Percentiles rank a stretch among this genome's conserved stretches.
Conservation (phyloP, 257 asterid genomes). For the Lavandula angustifolia region DNA sequence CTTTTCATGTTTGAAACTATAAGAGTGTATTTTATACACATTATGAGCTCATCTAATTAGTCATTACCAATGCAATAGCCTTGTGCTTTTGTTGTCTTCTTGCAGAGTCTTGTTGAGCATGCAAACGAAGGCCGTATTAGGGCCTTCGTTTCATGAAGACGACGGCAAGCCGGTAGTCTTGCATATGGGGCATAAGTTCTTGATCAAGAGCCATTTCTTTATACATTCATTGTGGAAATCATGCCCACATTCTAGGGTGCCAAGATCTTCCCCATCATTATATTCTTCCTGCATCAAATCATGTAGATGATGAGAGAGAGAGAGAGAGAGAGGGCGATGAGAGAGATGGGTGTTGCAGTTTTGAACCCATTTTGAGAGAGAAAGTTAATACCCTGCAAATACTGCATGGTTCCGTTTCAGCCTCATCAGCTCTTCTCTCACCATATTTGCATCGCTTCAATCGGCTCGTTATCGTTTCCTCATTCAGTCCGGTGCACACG, state of each 20-base stretch:
- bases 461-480: constrained; percentile 43
- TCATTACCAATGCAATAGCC: no score
- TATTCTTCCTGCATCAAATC: constrained; percentile 54
- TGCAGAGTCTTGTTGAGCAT: no score
- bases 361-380: not conserved
- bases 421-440: constrained; percentile 20
- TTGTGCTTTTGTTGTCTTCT: no score
- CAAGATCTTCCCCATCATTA: constrained; percentile 51
- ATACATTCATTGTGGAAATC: constrained; percentile 58
- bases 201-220: constrained; percentile 66
- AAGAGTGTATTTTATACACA: no score
- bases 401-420: constrained; percentile 61
- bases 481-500: constrained; percentile 66
- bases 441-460: constrained; percentile 47
- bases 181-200: constrained; percentile 68
- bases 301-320: not conserved
- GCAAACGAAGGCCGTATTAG: no score
- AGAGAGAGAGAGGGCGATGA: not conserved
- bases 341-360: not conserved
- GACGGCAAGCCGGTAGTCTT: constrained; percentile 50
- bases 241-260: constrained; percentile 61
- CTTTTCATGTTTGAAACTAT: no score
- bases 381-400: constrained; percentile 51
- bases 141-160: constrained; percentile 34
- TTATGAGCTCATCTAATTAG: no score